Conservation (phyloP, 208 protist genomes). For the Acanthamoeba healyi region DNA sequence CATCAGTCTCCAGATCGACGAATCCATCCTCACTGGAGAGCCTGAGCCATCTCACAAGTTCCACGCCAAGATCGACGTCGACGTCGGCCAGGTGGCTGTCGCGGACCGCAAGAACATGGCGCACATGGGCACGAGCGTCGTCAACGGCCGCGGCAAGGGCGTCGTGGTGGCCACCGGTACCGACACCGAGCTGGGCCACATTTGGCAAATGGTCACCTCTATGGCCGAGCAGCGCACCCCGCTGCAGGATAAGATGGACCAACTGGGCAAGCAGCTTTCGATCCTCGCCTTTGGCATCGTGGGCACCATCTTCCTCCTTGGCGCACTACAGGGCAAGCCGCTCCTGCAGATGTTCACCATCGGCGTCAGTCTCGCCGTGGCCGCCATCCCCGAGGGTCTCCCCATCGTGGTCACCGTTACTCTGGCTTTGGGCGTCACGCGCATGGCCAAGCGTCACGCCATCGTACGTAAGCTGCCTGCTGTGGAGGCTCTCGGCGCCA, state of each 20-base stretch:
- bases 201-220: slow-evolving; percentile 92
- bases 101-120: slow-evolving; percentile 92
- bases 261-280: slow-evolving; percentile 79
- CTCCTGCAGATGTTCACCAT: slow-evolving; percentile 96
- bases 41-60: slow-evolving; percentile 88
- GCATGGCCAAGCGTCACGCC: slow-evolving; percentile 94
- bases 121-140: slow-evolving; percentile 87
- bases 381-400: slow-evolving; percentile 98
- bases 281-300: slow-evolving; percentile 87
- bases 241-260: slow-evolving; percentile 93
- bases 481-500: slow-evolving; percentile 93
- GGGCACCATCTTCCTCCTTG: slow-evolving; percentile 74
- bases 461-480: slow-evolving; percentile 77
- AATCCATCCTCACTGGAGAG: slow-evolving; percentile 97
- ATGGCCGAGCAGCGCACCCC: slow-evolving; percentile 95
- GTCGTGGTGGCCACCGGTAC: slow-evolving; percentile 95
- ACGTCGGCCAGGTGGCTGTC: slow-evolving; percentile 28
- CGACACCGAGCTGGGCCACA: slow-evolving; percentile 96
- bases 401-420: slow-evolving; percentile 88
- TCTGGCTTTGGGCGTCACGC: slow-evolving; percentile 82
- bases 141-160: slow-evolving; percentile 90
- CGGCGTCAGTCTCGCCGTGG: slow-evolving; percentile 97
- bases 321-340: slow-evolving; percentile 87
- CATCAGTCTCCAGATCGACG: slow-evolving; percentile 89
- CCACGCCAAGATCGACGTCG: slow-evolving; percentile 71